Conservation (phyloP, 2,329 filamentous ascomycete species). For the Neonectria faginata region DNA sequence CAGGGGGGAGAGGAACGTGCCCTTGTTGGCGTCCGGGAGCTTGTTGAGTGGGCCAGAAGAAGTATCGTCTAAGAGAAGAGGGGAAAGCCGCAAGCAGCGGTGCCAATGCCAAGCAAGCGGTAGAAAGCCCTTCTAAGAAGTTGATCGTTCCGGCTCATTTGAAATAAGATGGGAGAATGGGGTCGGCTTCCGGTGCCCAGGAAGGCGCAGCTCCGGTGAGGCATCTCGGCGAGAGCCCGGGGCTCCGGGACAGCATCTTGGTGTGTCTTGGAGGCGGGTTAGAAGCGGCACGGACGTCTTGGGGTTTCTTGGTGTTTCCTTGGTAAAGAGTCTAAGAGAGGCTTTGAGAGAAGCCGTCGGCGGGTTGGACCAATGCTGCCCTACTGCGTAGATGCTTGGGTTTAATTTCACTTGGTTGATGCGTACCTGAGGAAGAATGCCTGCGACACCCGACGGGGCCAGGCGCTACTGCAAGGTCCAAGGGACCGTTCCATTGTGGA, state of each 20-base stretch:
- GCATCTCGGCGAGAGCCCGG: constrained; percentile 5
- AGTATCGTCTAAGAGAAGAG: neutral
- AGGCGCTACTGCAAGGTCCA: constrained; percentile 25
- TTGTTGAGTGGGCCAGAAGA: constrained; percentile 1
- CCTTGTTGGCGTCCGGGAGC: constrained; percentile 11
- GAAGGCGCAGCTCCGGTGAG: constrained; percentile 12
- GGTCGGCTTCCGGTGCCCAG: constrained; percentile 1
- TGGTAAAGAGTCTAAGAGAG: neutral
- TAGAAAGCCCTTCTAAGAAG: neutral
- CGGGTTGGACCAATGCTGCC: neutral
- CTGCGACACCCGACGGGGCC: constrained; percentile 11
- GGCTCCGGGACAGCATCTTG: neutral
- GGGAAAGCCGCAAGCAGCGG: neutral
- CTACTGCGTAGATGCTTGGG: constrained; percentile 18
- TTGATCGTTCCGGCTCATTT: neutral
- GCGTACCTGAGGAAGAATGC: constrained; percentile 11
- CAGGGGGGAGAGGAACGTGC: neutral
- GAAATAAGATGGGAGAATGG: neutral
- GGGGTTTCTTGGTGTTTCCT: neutral
- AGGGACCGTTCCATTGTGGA: constrained; percentile 14
- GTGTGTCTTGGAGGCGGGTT: constrained; percentile 4
- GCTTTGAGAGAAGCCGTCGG: neutral
- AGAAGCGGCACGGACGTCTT: constrained; percentile 6
- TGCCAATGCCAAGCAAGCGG: neutral
- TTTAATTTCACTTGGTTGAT: constrained; percentile 24